A percentile compares a stretch with the other conserved stretches of the same genome.
Conservation (phyloP, 495 filamentous ascomycete genomes). For the Apiosordaria backusii region DNA sequence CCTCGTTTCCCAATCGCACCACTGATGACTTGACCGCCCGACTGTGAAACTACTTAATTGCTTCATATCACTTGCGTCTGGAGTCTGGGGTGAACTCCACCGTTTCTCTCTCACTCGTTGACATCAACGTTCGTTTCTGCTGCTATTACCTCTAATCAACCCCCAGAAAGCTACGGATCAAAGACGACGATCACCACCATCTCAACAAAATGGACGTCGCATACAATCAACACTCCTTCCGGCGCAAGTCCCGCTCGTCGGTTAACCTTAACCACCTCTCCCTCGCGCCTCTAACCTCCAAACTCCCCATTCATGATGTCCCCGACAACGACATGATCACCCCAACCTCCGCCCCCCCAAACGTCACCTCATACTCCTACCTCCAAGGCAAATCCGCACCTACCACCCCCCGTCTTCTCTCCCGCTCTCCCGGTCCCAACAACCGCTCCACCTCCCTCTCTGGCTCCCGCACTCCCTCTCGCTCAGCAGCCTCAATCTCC, state of each 20-base stretch:
- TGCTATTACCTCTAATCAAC: not conserved
- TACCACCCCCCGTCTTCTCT: slow-evolving; percentile 55
- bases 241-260: slow-evolving; percentile 45
- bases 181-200: not conserved
- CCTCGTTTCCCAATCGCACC: slow-evolving; percentile 1
- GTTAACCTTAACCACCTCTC: slow-evolving; percentile 52
- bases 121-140: not conserved
- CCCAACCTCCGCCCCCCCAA: slow-evolving; percentile 15
- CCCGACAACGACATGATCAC: slow-evolving; percentile 32
- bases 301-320: slow-evolving; percentile 56
- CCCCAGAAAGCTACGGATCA: not conserved
- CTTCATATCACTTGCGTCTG: not conserved
- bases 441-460: slow-evolving; percentile 34
- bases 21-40: not conserved
- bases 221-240: slow-evolving; percentile 49
- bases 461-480: not conserved
- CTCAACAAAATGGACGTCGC: slow-evolving; percentile 45
- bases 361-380: slow-evolving; percentile 50
- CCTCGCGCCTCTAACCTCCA: slow-evolving; percentile 63
- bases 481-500: slow-evolving; percentile 18
- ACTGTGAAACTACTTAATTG: slow-evolving; percentile 5
- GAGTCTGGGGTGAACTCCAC: slow-evolving; percentile 1
- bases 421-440: slow-evolving; percentile 45
- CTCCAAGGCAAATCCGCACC: slow-evolving; percentile 54
- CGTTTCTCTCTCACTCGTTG: slow-evolving; percentile 2